Evolutionary conservation across 2,329 filamentous ascomycete species (phyloP).

Genomic region (Thielaviopsis punctulata): DNA sequence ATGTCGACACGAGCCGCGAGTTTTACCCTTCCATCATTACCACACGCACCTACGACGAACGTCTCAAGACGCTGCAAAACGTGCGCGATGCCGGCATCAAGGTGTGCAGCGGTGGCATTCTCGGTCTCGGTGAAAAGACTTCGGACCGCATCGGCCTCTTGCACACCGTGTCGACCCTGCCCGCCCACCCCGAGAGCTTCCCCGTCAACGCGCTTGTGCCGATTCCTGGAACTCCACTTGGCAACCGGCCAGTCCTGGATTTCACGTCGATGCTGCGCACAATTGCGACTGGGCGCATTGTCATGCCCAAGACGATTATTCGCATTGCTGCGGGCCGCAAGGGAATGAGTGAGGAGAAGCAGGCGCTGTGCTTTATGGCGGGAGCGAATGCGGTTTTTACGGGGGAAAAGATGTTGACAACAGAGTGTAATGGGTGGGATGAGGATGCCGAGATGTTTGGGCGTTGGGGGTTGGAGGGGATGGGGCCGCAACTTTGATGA

Average conservation of each 20-base stretch:
- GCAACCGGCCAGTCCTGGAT: conserved; percentile 52
- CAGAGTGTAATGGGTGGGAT: conserved; percentile 79
- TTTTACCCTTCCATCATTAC: conserved; percentile 79
- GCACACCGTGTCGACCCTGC: conserved; percentile 65
- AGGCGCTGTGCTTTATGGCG: conserved; percentile 76
- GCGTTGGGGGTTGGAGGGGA: conserved; percentile 64
- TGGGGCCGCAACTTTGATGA: conserved; percentile 37
- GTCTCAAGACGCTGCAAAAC: conserved; percentile 59
- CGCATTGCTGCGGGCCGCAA: conserved; percentile 72
- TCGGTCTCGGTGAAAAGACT: conserved; percentile 66
- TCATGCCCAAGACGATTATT: conserved; percentile 76
- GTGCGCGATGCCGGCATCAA: conserved; percentile 77
- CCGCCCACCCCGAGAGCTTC: conserved; percentile 73
- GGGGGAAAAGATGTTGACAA: conserved; percentile 90
- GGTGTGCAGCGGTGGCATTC: conserved; percentile 77
- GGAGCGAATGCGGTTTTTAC: conserved; percentile 92
- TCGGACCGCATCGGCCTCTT: conserved; percentile 69
- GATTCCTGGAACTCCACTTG: conserved; percentile 76
- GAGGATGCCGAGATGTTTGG: conserved; percentile 74
- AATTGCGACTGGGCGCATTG: conserved; percentile 64
- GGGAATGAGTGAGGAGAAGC: conserved; percentile 74
- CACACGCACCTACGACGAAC: conserved; percentile 74
- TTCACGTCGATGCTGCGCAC: conserved; percentile 69
- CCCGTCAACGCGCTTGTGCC: conserved; percentile 83
- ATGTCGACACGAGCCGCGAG: conserved; percentile 77